phyloP scores from a whole-genome alignment of 495 filamentous ascomycete genomes.

The Articulospora tetracladia region DNA sequence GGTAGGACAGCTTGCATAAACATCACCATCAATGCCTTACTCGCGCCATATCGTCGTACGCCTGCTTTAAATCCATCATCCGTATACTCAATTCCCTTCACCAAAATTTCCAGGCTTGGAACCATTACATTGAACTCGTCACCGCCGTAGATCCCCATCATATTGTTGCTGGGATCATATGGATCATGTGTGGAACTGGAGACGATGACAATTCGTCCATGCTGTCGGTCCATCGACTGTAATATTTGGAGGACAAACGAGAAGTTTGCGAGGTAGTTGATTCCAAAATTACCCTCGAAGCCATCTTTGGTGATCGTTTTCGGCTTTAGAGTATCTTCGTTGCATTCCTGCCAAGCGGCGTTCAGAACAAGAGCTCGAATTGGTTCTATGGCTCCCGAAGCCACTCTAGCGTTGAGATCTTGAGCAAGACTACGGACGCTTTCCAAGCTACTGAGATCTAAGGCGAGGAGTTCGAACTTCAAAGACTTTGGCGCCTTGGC shows the following conservation, averaged over 20 bases:
- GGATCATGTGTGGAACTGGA: constrained; percentile 39
- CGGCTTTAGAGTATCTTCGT: background rate
- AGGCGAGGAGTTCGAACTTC: constrained; percentile 33
- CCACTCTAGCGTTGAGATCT: constrained; percentile 34
- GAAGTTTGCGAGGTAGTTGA: constrained; percentile 43
- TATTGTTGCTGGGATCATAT: constrained; percentile 18
- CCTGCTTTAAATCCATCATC: constrained; percentile 24
- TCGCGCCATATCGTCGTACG: constrained; percentile 35
- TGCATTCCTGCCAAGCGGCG: constrained; percentile 35
- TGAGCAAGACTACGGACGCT: constrained; percentile 36
- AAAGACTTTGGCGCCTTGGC: constrained; percentile 28
- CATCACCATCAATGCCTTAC: constrained; percentile 36
- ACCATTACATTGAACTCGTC: constrained; percentile 27
- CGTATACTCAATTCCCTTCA: constrained; percentile 32
- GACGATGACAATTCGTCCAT: constrained; percentile 40
- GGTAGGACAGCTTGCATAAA: constrained; percentile 28
- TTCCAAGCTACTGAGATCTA: constrained; percentile 40
- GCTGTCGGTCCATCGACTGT: constrained; percentile 37
- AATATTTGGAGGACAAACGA: constrained; percentile 40
- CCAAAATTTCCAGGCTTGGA: constrained; percentile 24
- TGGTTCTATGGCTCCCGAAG: constrained; percentile 33
- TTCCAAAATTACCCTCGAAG: constrained; percentile 40
- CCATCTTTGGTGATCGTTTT: constrained; percentile 34
- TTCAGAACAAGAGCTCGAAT: constrained; percentile 43
- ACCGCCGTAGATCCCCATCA: constrained; percentile 12